These are phyloP conservation scores for Linderina pennispora DNA, from an alignment of 192 early-diverging fungal species.

Conservation along the genomic window DNA sequence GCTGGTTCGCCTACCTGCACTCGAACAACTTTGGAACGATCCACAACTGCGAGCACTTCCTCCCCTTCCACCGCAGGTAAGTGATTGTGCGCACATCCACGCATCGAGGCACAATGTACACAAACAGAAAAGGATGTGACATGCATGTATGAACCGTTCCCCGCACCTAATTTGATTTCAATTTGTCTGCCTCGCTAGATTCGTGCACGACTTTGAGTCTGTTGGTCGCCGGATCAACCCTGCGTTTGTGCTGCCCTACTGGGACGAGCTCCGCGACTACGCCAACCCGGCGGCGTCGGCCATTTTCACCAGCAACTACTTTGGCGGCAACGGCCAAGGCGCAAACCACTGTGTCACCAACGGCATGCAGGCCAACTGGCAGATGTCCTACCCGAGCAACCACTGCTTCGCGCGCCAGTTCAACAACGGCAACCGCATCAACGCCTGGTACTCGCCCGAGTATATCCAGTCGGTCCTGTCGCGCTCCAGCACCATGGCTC, in stretches of 20 bases:
- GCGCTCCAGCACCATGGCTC: slow-evolving; percentile 27
- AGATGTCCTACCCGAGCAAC: slow-evolving; percentile 17
- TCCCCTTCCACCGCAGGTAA: slow-evolving; percentile 48
- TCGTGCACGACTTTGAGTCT: slow-evolving; percentile 43
- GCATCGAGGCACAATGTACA: too few species aligned
- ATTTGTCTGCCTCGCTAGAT: too few species aligned
- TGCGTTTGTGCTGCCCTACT: slow-evolving; percentile 43
- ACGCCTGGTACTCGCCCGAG: slow-evolving; percentile 39
- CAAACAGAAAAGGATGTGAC: too few species aligned
- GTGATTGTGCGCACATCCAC: too few species aligned
- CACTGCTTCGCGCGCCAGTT: slow-evolving; percentile 46
- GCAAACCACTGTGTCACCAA: slow-evolving; percentile 19
- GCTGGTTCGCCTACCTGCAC: slow-evolving; percentile 37
- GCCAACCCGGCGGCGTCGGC: slow-evolving; percentile 31
- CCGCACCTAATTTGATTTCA: too few species aligned
- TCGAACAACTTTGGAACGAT: slow-evolving; percentile 19
- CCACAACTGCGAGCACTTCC: slow-evolving; percentile 43
- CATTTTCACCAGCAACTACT: slow-evolving; percentile 22
- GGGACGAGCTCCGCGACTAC: slow-evolving; percentile 47
- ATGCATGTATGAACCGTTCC: too few species aligned
- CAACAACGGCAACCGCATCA: slow-evolving; percentile 37
- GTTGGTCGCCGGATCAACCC: slow-evolving; percentile 25
- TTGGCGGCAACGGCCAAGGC: slow-evolving; percentile 38
- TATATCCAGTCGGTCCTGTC: slow-evolving; percentile 38
- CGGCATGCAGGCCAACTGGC: slow-evolving; percentile 18